Base-by-base conservation (phyloP, 805 yeast species). In the Candida argentea region DNA sequence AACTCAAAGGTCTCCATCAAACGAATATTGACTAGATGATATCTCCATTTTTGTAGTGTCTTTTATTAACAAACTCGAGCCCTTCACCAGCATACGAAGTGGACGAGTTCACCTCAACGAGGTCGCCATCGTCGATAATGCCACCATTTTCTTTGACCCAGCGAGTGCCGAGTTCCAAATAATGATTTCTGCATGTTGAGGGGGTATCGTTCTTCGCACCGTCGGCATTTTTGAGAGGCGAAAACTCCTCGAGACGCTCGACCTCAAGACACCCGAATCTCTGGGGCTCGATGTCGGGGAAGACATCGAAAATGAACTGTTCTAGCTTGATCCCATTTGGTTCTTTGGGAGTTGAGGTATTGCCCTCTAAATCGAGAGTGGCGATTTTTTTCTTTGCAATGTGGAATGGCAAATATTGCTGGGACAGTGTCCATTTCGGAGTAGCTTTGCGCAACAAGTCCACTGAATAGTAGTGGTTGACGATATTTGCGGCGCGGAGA, bases 231-330 rank as follows among this genome's bases (percentile, higher is more conserved):
- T 91, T 91, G 54, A 91, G 70, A 3, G 98, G 98, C 12, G 95
- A 79, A 48, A 91, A 91, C 54, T 91, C 98, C 33, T 74, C 76
- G 3, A 59, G 37, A 52, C 99, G 73, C 21, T 72, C 80, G 14
- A 91, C 98, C 58, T 91, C 98, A 33, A 91, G 65, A 49, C 93
- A 83, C 1, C 95, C 98, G 52, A 91, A 91, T 44, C 71, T 72
- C 10, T 52, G 48, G 36, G 87, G 48, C 8, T 71, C 67, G 20
- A 91, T 78, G 17, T 76, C 69, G 27, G 87, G 87, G 57, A 91
- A 91, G 14, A 91, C 94, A 49, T 91, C 99, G 59, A 91, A 91
- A 32, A 91, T 94, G 45, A 91, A 91, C 52, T 89, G 97, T 54
- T 91, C 99, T 47, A 91, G 66, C 52, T 91, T 91, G 48, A 89